phyloP scores from a whole-genome alignment of 2,329 filamentous ascomycete genomes.

The Botrytis fabae region DNA sequence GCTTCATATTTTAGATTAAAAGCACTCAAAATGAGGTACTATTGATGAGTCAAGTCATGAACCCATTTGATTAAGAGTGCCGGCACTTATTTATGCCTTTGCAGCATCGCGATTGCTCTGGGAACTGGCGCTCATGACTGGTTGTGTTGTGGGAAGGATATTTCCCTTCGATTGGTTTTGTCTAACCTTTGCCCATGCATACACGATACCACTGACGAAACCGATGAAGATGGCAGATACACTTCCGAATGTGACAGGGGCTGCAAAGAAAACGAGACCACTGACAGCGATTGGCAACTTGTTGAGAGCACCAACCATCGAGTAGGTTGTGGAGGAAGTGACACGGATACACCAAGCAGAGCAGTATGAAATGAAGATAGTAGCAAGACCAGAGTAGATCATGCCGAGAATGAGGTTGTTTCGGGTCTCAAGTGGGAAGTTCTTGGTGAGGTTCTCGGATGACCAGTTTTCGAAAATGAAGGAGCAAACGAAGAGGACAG shows the following conservation, averaged over 20 bases:
- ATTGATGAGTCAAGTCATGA: background rate
- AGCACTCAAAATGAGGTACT: background rate
- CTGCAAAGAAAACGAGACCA: constrained; percentile 92
- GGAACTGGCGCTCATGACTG: constrained; percentile 83
- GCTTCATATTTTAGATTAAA: constrained; percentile 5
- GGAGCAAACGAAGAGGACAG: constrained; percentile 80
- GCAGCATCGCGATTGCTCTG: constrained; percentile 89
- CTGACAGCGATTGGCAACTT: constrained; percentile 94
- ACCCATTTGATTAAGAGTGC: background rate
- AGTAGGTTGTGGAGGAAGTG: constrained; percentile 96
- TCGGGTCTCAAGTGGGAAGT: constrained; percentile 82
- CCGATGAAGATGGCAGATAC: constrained; percentile 89
- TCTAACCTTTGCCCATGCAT: constrained; percentile 81
- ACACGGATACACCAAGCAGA: constrained; percentile 98
- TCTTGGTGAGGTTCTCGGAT: constrained; percentile 73
- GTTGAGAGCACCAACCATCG: constrained; percentile 97
- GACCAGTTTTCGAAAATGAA: constrained; percentile 93
- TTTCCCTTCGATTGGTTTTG: constrained; percentile 68
- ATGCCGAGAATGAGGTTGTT: constrained; percentile 83
- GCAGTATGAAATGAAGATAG: constrained; percentile 99
- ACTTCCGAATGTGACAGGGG: constrained; percentile 87
- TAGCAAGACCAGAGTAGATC: constrained; percentile 88
- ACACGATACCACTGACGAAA: constrained; percentile 90
- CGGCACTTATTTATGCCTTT: constrained; percentile 34
- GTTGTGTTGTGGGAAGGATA: constrained; percentile 65